Evolutionary conservation across 2,329 filamentous ascomycete species (phyloP), one percentile per base, ranked within the genome.

Genomic region (Chrysoporthe austroafricana): DNA sequence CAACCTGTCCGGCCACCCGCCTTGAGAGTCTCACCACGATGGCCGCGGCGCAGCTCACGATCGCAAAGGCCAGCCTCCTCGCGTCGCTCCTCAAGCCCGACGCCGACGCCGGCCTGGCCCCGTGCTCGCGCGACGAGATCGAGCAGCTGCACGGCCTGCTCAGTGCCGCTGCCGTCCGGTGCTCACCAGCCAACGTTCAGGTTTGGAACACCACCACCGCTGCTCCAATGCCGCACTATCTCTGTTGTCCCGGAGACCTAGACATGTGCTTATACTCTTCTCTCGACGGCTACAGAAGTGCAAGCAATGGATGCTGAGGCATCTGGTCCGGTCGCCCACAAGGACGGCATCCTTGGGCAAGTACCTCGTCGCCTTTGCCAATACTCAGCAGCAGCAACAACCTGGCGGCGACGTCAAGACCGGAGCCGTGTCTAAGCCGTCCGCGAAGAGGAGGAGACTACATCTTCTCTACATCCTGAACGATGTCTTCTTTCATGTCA

Each of bases 111-210:
- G 62, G 32, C 62, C 50, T 69, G 36, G 58, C 62, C 44, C 86
- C 91, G 11, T 85, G 92, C 66, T 80, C 88, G 61, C 89, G 90
- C 76, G 86, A 89, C 74, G 86, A 90, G 69, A 90, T 95, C 77
- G 85, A 90, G 72, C 79, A 85, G 67, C 91, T 95, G 78, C 87
- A 93, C 78, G 77, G 81, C 71, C 82, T 88, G 69, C 84, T 96
- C 74, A 86, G 89, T 77, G 81, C 84, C 76, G 86, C 86, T 74
- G 81, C 92, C 76, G 80, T 85, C 80, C 86, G 88, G 82, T 95
- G 92, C 86, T 92, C 91, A 75, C 86, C 89, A 76, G 81, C 84
- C 83, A 94, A 95, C 83, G 90, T 96, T 85, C 92, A 96, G 92
- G 92, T 96, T 92, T 93, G 90, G 84, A 77, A 79, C 78, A 79